Evolutionary conservation across 371 early-diverging fungal species (phyloP).

Genomic region (Saksenaea oblongispora): DNA sequence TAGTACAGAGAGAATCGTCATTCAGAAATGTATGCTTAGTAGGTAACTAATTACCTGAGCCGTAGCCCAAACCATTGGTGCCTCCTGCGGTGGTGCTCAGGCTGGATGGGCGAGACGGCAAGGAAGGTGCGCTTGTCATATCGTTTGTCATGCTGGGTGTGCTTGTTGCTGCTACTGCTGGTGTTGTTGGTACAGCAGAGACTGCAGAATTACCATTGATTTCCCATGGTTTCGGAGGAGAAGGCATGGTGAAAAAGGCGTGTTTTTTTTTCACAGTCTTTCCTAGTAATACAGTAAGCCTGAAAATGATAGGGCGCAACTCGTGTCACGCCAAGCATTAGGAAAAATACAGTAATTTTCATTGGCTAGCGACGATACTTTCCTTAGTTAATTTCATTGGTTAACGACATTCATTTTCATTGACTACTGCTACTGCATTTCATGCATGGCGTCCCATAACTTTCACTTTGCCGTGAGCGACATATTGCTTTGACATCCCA

Average conservation of each 20-base stretch:
- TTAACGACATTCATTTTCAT: too few species aligned
- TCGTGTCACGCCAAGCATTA: too few species aligned
- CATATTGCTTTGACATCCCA: too few species aligned
- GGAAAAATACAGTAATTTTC: too few species aligned
- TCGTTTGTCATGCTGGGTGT: slow-evolving; percentile 13
- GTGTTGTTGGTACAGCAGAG: slow-evolving; percentile 29
- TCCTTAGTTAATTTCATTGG: too few species aligned
- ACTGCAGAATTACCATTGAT: slow-evolving; percentile 11
- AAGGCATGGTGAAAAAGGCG: slow-evolving; percentile 8
- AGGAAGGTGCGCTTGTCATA: slow-evolving; percentile 23
- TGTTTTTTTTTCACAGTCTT: too few species aligned
- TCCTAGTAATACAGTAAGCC: too few species aligned
- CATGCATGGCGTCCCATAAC: too few species aligned
- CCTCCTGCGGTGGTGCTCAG: slow-evolving; percentile 12
- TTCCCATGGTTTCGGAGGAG: slow-evolving; percentile 25
- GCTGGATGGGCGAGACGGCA: slow-evolving; percentile 35
- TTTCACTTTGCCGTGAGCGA: too few species aligned
- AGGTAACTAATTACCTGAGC: slow-evolving; percentile 12
- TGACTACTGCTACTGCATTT: too few species aligned
- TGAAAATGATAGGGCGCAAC: too few species aligned
- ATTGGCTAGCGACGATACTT: too few species aligned
- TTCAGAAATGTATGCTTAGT: not conserved
- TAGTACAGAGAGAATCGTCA: slow-evolving; percentile 13
- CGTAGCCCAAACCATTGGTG: slow-evolving; percentile 22
- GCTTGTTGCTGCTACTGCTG: slow-evolving; percentile 20